Percentiles rank a stretch among this genome's conserved stretches.
Conservation (phyloP, 371 early-diverging fungal genomes). For the Funneliformis caledonium region DNA sequence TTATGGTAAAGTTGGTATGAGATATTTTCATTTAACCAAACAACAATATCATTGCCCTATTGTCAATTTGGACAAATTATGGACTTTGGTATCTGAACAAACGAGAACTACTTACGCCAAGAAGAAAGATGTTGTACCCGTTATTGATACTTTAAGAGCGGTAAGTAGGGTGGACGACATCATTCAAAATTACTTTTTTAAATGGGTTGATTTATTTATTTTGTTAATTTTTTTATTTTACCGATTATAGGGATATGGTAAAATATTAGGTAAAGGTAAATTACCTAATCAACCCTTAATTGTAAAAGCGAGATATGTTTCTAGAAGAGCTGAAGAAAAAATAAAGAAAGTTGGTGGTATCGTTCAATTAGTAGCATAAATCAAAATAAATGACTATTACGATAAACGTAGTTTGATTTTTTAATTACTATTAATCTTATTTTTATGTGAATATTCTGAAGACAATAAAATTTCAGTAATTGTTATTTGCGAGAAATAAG, state of each 20-base stretch:
- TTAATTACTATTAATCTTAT: too few species aligned
- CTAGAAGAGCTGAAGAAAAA: constrained; percentile 96
- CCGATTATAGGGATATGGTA: constrained; percentile 83
- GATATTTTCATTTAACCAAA: constrained; percentile 97
- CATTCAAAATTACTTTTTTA: not conserved
- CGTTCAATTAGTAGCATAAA: constrained; percentile 55
- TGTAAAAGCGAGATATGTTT: constrained; percentile 97
- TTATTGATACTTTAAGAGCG: constrained; percentile 88
- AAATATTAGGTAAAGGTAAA: constrained; percentile 97
- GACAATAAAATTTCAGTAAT: too few species aligned
- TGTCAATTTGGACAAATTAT: constrained; percentile 95
- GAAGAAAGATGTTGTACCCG: constrained; percentile 92
- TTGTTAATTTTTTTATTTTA: constrained; percentile 33
- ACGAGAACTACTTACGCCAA: constrained; percentile 83
- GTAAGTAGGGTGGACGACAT: constrained; percentile 47
- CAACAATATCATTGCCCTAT: constrained; percentile 88
- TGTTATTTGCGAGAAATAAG: too few species aligned
- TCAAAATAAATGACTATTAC: too few species aligned
- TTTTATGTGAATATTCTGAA: too few species aligned
- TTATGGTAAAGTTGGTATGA: constrained; percentile 99
- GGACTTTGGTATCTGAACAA: constrained; percentile 94
- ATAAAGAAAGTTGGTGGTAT: constrained; percentile 98
- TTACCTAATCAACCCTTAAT: constrained; percentile 93
- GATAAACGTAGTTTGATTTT: too few species aligned
- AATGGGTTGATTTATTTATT: not conserved